phyloP scores from a whole-genome alignment of 1,284 basidiomycete genomes.

The Hypsizygus ulmarius region DNA sequence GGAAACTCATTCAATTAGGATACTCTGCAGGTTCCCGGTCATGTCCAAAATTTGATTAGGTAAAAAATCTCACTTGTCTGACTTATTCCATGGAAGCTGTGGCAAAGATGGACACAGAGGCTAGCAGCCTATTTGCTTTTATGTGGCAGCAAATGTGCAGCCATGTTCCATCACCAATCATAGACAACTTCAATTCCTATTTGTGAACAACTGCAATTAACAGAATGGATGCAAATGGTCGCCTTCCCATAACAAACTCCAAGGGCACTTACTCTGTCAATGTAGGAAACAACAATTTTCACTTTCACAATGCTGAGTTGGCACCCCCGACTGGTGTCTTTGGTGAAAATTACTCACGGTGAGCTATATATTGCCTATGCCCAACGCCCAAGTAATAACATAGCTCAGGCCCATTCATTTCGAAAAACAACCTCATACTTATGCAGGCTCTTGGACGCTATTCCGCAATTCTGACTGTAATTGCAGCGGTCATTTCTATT shows the following conservation, averaged over 20 bases:
- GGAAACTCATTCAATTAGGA: too few relatives aligned
- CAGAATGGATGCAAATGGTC: constrained; percentile 13
- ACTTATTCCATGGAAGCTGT: too few relatives aligned
- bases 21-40: too few relatives aligned
- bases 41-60: too few relatives aligned
- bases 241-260: background rate
- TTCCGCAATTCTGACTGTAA: background rate
- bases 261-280: constrained; percentile 2
- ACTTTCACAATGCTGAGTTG: constrained; percentile 16
- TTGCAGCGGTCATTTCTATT: constrained; percentile 15
- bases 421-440: constrained; percentile 19
- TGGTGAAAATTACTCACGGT: constrained; percentile 18
- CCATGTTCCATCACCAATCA: constrained; percentile 11
- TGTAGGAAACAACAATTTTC: constrained; percentile 8
- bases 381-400: background rate
- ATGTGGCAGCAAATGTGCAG: constrained; percentile 15
- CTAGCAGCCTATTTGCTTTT: constrained; percentile 13
- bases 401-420: constrained; percentile 13
- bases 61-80: too few relatives aligned
- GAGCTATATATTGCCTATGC: background rate
- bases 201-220: constrained; percentile 2
- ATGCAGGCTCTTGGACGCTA: constrained; percentile 12
- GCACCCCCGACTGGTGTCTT: constrained; percentile 17
- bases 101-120: background rate
- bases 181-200: constrained; percentile 14